These are phyloP conservation scores for Nemania diffusa DNA, from an alignment of 2,329 filamentous ascomycete species.

Conservation along the genomic window DNA sequence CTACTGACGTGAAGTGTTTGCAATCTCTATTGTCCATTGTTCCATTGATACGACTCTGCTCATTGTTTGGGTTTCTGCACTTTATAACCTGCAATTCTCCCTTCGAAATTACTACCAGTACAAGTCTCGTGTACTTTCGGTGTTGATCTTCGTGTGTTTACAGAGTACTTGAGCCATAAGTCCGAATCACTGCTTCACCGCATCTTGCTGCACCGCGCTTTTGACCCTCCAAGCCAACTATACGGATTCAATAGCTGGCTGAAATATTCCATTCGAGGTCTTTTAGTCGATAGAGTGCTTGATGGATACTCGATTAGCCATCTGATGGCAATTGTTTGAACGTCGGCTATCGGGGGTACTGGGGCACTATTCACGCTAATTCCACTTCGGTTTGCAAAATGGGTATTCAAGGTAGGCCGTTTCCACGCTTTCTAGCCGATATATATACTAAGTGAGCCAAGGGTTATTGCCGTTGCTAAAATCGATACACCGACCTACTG, in stretches of 20 bases:
- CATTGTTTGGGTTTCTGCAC: conserved; percentile 2
- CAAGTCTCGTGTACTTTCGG: conserved; percentile 24
- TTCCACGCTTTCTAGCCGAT: neutral
- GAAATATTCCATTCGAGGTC: neutral
- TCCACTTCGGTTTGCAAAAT: conserved; percentile 33
- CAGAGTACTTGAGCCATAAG: conserved; percentile 4
- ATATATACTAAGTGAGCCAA: conserved; percentile 21
- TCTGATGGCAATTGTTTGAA: conserved; percentile 32
- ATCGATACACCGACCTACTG: conserved; percentile 90
- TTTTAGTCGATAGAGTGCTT: conserved; percentile 8
- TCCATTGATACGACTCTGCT: conserved; percentile 9
- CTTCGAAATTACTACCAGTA: neutral
- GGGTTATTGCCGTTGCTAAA: conserved; percentile 92
- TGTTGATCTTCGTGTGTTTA: conserved; percentile 42
- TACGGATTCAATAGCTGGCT: conserved; percentile 16
- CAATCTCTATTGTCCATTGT: neutral
- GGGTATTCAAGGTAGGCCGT: conserved; percentile 48
- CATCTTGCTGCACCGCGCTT: conserved; percentile 29
- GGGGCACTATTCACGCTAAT: conserved; percentile 22
- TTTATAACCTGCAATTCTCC: neutral
- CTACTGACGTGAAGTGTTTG: conserved; percentile 13
- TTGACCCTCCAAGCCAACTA: conserved; percentile 4
- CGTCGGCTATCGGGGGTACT: conserved; percentile 12
- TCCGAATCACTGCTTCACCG: conserved; percentile 17
- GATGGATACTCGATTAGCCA: conserved; percentile 6